A percentile compares a stretch with the other conserved stretches of the same genome.
phyloP scores from a whole-genome alignment of 2,329 filamentous ascomycete species.

The Didymellaceae sp. region DNA sequence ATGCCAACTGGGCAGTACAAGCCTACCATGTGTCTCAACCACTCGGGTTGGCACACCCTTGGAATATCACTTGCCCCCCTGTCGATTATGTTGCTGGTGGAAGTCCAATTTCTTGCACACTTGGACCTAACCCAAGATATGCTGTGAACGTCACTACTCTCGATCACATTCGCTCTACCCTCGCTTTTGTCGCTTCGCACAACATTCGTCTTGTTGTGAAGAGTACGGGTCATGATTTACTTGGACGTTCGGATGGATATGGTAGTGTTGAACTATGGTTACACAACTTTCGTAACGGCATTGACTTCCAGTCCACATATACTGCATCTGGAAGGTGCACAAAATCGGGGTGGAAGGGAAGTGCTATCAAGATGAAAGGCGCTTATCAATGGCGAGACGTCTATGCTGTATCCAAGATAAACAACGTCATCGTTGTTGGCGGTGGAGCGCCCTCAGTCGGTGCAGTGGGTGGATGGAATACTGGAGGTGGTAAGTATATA shows the following conservation, averaged over 20 bases:
- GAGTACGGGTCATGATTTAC: constrained; percentile 35
- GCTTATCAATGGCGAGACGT: constrained; percentile 1
- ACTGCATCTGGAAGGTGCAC: not conserved
- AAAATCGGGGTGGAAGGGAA: not conserved
- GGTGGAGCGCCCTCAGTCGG: constrained; percentile 2
- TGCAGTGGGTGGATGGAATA: constrained; percentile 2
- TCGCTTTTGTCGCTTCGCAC: not conserved
- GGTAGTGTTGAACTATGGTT: constrained; percentile 36
- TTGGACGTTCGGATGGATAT: constrained; percentile 28
- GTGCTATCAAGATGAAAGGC: not conserved
- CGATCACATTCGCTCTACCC: not conserved
- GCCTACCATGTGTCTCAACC: not conserved
- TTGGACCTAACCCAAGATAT: constrained; percentile 1
- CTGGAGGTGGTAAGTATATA: not conserved
- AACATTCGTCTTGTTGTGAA: constrained; percentile 38
- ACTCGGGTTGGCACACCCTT: not conserved
- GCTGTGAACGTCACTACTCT: not conserved
- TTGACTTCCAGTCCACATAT: not conserved
- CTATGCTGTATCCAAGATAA: not conserved
- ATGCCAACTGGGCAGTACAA: not conserved
- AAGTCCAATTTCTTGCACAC: not conserved
- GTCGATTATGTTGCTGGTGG: not conserved
- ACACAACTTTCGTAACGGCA: constrained; percentile 32
- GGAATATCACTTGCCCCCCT: constrained; percentile 5
- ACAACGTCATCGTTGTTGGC: constrained; percentile 2